These are phyloP conservation scores for Leccinum imitatum DNA, from an alignment of 768 basidiomycete genomes.

Conservation along the genomic window DNA sequence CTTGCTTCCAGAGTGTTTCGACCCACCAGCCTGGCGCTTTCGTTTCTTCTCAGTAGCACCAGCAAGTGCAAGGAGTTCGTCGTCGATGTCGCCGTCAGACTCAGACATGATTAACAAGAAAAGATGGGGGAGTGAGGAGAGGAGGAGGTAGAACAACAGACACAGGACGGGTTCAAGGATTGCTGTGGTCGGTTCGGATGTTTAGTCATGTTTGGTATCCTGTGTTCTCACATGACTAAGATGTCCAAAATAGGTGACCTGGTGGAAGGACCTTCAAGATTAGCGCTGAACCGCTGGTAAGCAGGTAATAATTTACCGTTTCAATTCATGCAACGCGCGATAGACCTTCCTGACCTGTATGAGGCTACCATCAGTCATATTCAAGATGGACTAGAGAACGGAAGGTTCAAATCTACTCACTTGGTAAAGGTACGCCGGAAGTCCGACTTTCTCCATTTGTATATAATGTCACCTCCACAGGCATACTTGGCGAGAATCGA, in stretches of 20 bases:
- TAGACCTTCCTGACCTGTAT: conserved; percentile 50
- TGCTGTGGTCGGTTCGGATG: conserved; percentile 1
- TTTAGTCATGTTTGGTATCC: conserved; percentile 23
- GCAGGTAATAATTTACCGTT: conserved; percentile 2
- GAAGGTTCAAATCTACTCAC: conserved; percentile 57
- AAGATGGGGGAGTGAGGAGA: background rate
- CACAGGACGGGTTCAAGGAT: background rate
- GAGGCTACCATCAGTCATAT: conserved; percentile 58
- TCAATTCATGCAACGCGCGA: conserved; percentile 5
- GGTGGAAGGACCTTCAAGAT: conserved; percentile 10
- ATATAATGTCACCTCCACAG: conserved; percentile 30
- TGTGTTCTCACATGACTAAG: conserved; percentile 12
- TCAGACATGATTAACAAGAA: conserved; percentile 42
- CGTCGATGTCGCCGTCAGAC: conserved; percentile 52
- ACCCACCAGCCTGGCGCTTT: conserved; percentile 50
- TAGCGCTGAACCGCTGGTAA: background rate
- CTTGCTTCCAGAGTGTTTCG: conserved; percentile 50
- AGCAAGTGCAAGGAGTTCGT: conserved; percentile 80
- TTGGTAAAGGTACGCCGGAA: conserved; percentile 50
- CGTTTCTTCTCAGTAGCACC: conserved; percentile 69
- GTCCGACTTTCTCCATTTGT: no score
- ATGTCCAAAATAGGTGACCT: conserved; percentile 9
- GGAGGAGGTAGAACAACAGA: conserved; percentile 1
- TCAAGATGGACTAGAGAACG: conserved; percentile 49
- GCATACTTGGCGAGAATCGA: conserved; percentile 67